phyloP scores from a whole-genome alignment of 495 filamentous ascomycete genomes.

The Penicillium parvum region DNA sequence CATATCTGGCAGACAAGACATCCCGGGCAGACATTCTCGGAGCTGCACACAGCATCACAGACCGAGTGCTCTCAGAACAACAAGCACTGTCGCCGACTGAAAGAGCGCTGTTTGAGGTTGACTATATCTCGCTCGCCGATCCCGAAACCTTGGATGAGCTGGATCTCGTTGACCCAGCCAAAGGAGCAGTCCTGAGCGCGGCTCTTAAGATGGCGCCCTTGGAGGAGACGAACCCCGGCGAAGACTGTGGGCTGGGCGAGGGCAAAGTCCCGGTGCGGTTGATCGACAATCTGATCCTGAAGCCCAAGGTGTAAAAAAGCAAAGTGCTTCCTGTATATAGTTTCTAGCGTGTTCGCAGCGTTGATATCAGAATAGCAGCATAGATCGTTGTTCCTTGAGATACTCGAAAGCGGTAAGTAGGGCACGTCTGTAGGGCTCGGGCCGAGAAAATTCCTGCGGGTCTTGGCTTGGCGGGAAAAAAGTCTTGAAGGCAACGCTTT shows the following conservation, averaged over 20 bases:
- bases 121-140: slow-evolving; percentile 88
- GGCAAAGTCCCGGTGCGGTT: slow-evolving; percentile 72
- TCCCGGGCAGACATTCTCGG: slow-evolving; percentile 62
- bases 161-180: slow-evolving; percentile 55
- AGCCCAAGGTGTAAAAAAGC: slow-evolving; percentile 29
- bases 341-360: background rate
- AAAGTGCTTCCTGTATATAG: background rate
- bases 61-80: slow-evolving; percentile 55
- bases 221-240: slow-evolving; percentile 59
- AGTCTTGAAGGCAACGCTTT: slow-evolving; percentile 23
- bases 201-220: slow-evolving; percentile 86
- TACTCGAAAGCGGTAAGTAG: slow-evolving; percentile 34
- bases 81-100: slow-evolving; percentile 53
- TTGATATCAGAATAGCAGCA: slow-evolving; percentile 4
- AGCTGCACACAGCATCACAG: slow-evolving; percentile 54
- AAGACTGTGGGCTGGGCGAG: slow-evolving; percentile 66
- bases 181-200: slow-evolving; percentile 80
- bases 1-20: slow-evolving; percentile 54
- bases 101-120: slow-evolving; percentile 72
- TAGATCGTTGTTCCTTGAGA: slow-evolving; percentile 1
- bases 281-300: slow-evolving; percentile 89
- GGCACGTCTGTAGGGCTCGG: slow-evolving; percentile 32
- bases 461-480: slow-evolving; percentile 23
- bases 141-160: slow-evolving; percentile 76
- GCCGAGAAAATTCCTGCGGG: slow-evolving; percentile 36